phyloP scores from a whole-genome alignment of 176 grass and related monocot species.

The Phragmites australis region DNA sequence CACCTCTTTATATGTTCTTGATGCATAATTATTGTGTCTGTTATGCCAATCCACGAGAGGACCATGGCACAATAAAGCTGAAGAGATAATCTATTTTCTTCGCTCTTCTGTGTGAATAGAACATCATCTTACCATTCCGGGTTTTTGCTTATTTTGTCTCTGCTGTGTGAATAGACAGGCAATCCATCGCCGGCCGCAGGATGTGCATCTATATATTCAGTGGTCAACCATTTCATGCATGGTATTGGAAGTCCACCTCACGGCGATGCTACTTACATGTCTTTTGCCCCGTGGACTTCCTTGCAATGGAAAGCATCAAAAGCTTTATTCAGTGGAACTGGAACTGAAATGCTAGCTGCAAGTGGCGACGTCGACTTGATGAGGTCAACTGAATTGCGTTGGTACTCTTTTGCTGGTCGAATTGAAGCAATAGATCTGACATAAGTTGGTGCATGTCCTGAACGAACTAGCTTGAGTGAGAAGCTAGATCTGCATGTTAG shows the following conservation, averaged over 20 bases:
- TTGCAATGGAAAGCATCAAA: not conserved
- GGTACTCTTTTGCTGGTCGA: not conserved
- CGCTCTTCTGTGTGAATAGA: not conserved
- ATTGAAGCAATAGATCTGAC: not conserved
- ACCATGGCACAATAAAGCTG: not conserved
- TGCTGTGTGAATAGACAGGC: conserved; percentile 36
- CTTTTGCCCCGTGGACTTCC: not conserved
- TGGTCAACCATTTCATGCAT: conserved; percentile 32
- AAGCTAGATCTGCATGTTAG: not conserved
- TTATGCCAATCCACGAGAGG: not conserved
- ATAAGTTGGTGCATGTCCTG: not conserved
- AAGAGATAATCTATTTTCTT: not conserved
- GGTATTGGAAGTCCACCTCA: conserved; percentile 34
- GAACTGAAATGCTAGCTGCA: not conserved
- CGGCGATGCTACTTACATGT: not conserved
- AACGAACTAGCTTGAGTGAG: not conserved
- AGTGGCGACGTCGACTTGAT: not conserved
- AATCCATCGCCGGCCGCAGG: conserved; percentile 24
- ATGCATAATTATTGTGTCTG: not conserved
- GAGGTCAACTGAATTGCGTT: conserved; percentile 14
- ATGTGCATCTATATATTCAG: conserved; percentile 21
- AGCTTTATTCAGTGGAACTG: conserved; percentile 20
- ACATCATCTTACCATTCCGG: not conserved
- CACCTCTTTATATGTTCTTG: not conserved
- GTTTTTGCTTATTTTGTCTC: not conserved